Evolutionary conservation across 106 monocot genomes (phyloP), one percentile per base, ranked within the genome.

Genomic region (Allium cepa): DNA sequence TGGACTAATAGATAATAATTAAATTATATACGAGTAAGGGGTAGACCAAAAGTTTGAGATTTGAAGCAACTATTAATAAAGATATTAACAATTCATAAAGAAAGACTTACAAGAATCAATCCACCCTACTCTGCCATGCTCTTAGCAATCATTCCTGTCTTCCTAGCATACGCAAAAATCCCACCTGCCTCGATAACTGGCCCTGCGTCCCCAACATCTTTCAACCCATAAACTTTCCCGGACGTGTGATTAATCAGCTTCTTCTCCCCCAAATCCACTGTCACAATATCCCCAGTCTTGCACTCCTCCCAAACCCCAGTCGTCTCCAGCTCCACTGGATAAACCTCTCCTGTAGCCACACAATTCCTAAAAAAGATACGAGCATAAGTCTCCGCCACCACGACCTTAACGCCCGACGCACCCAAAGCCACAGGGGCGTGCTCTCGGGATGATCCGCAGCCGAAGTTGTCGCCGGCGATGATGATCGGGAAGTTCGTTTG

Each of bases 391-490:
- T 92, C 97, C 0, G 97, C 92, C 12, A 92, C 80, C 8, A 97
- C 97, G 7, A 79, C 87, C 57, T 63, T 51, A 0, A 67, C 82
- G 9, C 97, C 97, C 11, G 97, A 79, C 8, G 97, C 97, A 28
- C 97, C 92, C 4, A 97, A 80, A 22, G 97, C 86, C 8, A 97
- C 92, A 9, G 96, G 96, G 15, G 96, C 96, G 62, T 92, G 97
- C 79, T 97, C 97, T 47, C 97, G 86, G 56, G 97, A 97, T 45
- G 97, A 97, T 15, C 97, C 97, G 67, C 97, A 97, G 12, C 97
- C 97, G 75, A 97, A 97, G 70, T 97, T 97, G 71, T 77, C 76
- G 9, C 97, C 97, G 26, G 68, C 92, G 64, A 97, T 61, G 77
- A 97, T 63, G 71, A 97, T 69, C n/a, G 86, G 70, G 77, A 69